These are phyloP conservation scores for Staphylotrichum longicolle DNA, from an alignment of 495 filamentous ascomycete species.

Conservation along the genomic window DNA sequence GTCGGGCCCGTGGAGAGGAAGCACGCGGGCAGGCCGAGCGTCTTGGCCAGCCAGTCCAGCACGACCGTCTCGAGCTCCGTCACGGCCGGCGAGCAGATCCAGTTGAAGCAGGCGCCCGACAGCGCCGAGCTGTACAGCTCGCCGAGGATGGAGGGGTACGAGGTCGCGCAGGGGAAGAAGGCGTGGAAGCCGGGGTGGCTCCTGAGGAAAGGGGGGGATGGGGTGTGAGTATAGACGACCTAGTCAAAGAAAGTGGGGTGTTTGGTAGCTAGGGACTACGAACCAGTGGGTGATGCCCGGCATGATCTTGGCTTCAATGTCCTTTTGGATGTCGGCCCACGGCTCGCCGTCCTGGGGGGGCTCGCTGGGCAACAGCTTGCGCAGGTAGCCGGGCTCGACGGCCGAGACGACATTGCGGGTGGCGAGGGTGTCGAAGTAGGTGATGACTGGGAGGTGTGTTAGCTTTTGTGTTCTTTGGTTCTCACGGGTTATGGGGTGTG, in stretches of 20 bases:
- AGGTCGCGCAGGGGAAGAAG: constrained; percentile 82
- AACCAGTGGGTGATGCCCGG: constrained; percentile 93
- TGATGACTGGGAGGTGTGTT: constrained; percentile 56
- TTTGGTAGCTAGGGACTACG: constrained; percentile 5
- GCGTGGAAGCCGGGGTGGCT: constrained; percentile 89
- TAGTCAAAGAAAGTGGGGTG: too few species aligned
- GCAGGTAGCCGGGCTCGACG: constrained; percentile 84
- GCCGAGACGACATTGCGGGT: constrained; percentile 70
- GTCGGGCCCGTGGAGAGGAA: constrained; percentile 74
- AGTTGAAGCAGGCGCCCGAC: constrained; percentile 91
- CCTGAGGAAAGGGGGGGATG: not conserved
- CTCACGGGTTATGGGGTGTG: too few species aligned
- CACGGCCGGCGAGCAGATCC: constrained; percentile 92
- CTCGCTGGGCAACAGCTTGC: constrained; percentile 68
- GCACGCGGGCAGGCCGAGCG: constrained; percentile 68
- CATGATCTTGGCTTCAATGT: constrained; percentile 85
- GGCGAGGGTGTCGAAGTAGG: constrained; percentile 76
- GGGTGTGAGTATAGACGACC: not conserved
- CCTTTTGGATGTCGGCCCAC: constrained; percentile 78
- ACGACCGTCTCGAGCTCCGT: constrained; percentile 91
- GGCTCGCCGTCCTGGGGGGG: constrained; percentile 71
- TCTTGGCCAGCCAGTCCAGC: constrained; percentile 83
- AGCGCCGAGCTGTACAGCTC: constrained; percentile 91
- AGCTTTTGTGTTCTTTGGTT: constrained; percentile 10
- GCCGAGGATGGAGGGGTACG: constrained; percentile 84